Conservation (phyloP, 352 stramenopile species). For the Lagenidium sp. region DNA sequence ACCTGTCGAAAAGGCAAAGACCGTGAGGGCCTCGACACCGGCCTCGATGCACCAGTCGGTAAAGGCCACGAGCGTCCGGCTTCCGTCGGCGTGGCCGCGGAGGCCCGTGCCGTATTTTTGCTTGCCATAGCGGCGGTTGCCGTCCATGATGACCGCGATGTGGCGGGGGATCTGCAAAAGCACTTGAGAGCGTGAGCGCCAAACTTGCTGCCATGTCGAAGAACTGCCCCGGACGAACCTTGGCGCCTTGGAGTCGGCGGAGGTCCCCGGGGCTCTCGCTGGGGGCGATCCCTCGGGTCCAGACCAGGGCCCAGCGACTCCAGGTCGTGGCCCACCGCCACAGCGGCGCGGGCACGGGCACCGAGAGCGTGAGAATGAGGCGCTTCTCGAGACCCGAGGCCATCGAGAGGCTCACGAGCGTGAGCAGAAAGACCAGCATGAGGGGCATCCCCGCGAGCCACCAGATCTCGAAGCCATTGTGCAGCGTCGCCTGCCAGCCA, state of each 20-base stretch:
- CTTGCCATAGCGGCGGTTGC: slow-evolving; percentile 93
- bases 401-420: slow-evolving; percentile 65
- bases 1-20: slow-evolving; percentile 95
- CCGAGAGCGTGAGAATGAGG: slow-evolving; percentile 12
- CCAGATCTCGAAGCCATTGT: slow-evolving; percentile 85
- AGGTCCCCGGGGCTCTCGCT: background rate
- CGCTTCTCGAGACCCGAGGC: slow-evolving; percentile 43
- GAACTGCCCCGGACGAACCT: slow-evolving; percentile 2
- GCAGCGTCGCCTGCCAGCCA: slow-evolving; percentile 38
- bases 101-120: slow-evolving; percentile 62
- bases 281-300: background rate
- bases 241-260: slow-evolving; percentile 6
- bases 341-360: slow-evolving; percentile 10
- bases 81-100: slow-evolving; percentile 92
- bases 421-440: slow-evolving; percentile 57
- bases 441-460: slow-evolving; percentile 79
- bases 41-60: slow-evolving; percentile 94
- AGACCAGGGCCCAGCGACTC: slow-evolving; percentile 2
- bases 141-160: slow-evolving; percentile 96
- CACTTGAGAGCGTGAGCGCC: background rate
- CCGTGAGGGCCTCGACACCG: slow-evolving; percentile 85
- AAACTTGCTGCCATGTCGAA: background rate
- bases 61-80: slow-evolving; percentile 93
- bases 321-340: background rate
- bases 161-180: slow-evolving; percentile 60